Evolutionary conservation across 75 land plant species (phyloP).

Genomic region (Cupressus sempervirens): DNA sequence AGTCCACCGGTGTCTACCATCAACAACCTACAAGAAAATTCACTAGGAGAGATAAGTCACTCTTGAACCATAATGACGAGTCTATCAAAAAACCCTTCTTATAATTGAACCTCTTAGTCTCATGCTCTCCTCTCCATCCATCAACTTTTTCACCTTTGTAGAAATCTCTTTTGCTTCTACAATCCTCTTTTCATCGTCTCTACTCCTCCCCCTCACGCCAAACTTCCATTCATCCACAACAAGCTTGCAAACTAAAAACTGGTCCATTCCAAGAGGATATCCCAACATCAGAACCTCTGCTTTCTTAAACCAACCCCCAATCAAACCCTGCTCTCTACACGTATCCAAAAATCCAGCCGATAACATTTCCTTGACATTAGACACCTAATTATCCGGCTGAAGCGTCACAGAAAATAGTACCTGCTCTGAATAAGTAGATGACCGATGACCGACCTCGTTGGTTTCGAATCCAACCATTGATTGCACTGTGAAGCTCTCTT

Average conservation of each 20-base stretch:
- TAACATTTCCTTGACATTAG: neutral
- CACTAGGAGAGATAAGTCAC: too few relatives aligned
- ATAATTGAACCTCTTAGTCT: too few relatives aligned
- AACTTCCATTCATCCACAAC: constrained; percentile 19
- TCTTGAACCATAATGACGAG: too few relatives aligned
- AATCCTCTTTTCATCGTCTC: neutral
- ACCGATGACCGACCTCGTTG: constrained; percentile 7
- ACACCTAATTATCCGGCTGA: neutral
- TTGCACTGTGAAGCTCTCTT: neutral
- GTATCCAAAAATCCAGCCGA: neutral
- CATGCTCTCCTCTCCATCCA: too few relatives aligned
- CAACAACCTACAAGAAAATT: too few relatives aligned
- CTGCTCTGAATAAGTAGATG: constrained; percentile 17
- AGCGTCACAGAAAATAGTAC: constrained; percentile 23
- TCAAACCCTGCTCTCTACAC: neutral
- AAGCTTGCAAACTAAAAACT: constrained; percentile 6
- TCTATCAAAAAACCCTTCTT: too few relatives aligned
- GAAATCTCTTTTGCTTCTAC: constrained; percentile 15
- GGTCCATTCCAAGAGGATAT: constrained; percentile 19
- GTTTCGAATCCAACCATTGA: constrained; percentile 18
- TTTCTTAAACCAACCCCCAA: constrained; percentile 19
- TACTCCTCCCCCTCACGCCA: constrained; percentile 7
- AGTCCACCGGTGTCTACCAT: too few relatives aligned
- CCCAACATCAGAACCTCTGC: constrained; percentile 23
- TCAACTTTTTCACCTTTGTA: neutral